Evolutionary conservation across 805 yeast genomes (phyloP).

Genomic region (Saccharomycopsis malanga): DNA sequence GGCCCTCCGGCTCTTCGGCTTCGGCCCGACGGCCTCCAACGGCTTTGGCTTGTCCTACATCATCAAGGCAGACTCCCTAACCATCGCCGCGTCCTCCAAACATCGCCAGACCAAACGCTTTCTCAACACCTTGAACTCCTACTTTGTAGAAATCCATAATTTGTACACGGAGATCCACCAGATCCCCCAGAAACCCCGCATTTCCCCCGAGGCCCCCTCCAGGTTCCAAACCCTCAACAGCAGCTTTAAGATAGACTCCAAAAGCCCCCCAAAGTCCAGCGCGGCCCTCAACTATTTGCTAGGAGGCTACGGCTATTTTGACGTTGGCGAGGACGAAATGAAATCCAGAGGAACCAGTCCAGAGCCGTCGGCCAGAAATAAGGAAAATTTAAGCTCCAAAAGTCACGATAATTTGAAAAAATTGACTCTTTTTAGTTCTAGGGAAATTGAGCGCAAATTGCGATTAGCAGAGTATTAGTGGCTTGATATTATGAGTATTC

Average conservation of each 20-base stretch:
- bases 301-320: slow-evolving; percentile 88
- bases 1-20: slow-evolving; percentile 77
- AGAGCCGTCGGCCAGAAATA: slow-evolving; percentile 8
- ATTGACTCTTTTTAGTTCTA: background rate
- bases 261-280: slow-evolving; percentile 16
- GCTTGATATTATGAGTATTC: no score
- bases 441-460: slow-evolving; percentile 13
- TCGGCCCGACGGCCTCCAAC: slow-evolving; percentile 83
- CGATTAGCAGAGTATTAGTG: slow-evolving; percentile 16
- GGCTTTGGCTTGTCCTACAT: slow-evolving; percentile 94
- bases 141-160: slow-evolving; percentile 50
- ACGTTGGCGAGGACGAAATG: slow-evolving; percentile 59
- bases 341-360: slow-evolving; percentile 34
- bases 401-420: background rate
- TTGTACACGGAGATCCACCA: slow-evolving; percentile 32
- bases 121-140: slow-evolving; percentile 58
- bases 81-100: slow-evolving; percentile 79
- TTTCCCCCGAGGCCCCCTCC: background rate
- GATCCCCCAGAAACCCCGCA: background rate
- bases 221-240: background rate
- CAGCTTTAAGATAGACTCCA: background rate
- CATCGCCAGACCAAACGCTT: slow-evolving; percentile 82
- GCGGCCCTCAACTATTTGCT: slow-evolving; percentile 36
- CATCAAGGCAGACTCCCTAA: slow-evolving; percentile 69
- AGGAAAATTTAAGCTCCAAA: background rate